A percentile compares a stretch with the other conserved stretches of the same genome.
These are phyloP conservation scores for Solanum dulcamara DNA, from an alignment of 257 asterid species.

Conservation along the genomic window DNA sequence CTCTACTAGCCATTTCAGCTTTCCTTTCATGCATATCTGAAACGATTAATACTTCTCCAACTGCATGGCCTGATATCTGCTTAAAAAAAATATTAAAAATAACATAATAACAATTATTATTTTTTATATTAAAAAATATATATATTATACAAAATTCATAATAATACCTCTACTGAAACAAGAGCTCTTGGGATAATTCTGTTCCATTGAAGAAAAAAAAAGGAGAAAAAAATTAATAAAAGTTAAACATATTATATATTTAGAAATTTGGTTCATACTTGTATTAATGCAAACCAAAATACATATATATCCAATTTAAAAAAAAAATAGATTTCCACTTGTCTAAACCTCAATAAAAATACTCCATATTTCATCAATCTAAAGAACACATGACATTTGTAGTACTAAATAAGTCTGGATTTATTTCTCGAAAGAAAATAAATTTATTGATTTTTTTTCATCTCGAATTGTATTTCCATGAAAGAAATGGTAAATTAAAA, in stretches of 20 bases:
- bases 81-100: neutral
- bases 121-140: neutral
- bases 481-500: neutral
- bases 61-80: slow-evolving; percentile 53
- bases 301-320: neutral
- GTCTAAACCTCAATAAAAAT: neutral
- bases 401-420: too few relatives aligned
- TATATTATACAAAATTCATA: neutral
- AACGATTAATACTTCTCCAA: slow-evolving; percentile 47
- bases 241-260: neutral
- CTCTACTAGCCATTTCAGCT: slow-evolving; percentile 57
- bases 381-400: neutral
- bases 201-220: neutral
- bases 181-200: slow-evolving; percentile 62
- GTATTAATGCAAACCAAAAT: neutral
- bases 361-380: neutral
- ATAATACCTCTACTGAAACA: slow-evolving; percentile 45
- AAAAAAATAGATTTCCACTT: neutral
- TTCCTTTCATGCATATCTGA: slow-evolving; percentile 64
- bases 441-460: neutral
- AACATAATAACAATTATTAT: neutral
- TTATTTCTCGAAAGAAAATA: neutral
- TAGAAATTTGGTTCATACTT: neutral
- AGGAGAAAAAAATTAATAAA: neutral
- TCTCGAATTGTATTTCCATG: neutral